Base-by-base conservation (phyloP, 2,329 filamentous ascomycete species). In the Colletotrichum destructivum region DNA sequence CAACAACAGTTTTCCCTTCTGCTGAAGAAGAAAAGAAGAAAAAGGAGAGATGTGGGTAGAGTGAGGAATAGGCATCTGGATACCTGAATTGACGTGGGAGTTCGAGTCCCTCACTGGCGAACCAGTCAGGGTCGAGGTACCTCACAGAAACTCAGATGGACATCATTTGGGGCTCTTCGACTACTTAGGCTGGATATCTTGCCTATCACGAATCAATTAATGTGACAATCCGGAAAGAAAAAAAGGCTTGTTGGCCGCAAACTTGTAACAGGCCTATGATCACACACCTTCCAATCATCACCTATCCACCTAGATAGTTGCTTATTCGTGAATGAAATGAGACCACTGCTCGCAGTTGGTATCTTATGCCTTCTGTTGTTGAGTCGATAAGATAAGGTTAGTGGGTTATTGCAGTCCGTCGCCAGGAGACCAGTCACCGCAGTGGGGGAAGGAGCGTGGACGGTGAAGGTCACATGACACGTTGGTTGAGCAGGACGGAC, bases 321-420 rank as follows among this genome's bases (percentile, higher is more conserved):
- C 35, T 12, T 57, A 42, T 13, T 11, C 12, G 26, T 23, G 18
- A 15, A 21, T 16, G 21, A 23, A 44, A 60, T 31, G 31, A 44
- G 40, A 46, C 26, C 21, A 42, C 21, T 23, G 38, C 26, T 18
- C 23, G 1, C 21, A 49, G 12, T 11, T 40, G 35, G 21, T 21
- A 40, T 12, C 26, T 31, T 31, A 7, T 35, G 31, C 52, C 38
- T 49, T 3, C 11, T 9, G n/a, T 44, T 62, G 21, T 13, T 13
- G 7, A 26, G 21, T 44, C 44, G 65, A 69, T 64, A 69, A 69
- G 66, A 69, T 69, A 59, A 69, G 60, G 35, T 69, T 69, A 51
- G 46, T 44, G 49, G 42, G 44, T 66, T 49, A 7, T 62, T 31
- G 38, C 12, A 46, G 16, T 44, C 31, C 51, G 26, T 44, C 40